Evolutionary conservation across 192 early-diverging fungal species (phyloP), one percentile per base, ranked within the genome.

Genomic region (Podila epigama): DNA sequence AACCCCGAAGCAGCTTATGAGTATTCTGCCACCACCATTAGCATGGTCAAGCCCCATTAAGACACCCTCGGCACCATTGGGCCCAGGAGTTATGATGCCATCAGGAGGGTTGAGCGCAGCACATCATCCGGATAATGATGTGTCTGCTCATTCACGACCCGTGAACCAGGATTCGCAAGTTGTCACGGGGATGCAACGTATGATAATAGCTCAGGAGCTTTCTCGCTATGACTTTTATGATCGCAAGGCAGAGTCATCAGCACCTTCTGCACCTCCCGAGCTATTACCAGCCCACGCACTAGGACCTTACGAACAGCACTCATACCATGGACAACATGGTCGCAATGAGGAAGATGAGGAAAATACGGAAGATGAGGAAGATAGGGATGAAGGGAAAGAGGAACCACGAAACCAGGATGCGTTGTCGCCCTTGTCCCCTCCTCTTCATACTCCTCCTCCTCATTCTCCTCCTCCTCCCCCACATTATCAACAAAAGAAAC

Each of bases 181-280:
- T n/a, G n/a, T n/a, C n/a, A n/a, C n/a, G n/a, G n/a, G n/a, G n/a
- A n/a, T n/a, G n/a, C n/a, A n/a, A n/a, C n/a, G n/a, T n/a, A n/a
- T n/a, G 15, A 20, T 8, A 4, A 48, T 5, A 22, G 44, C n/a
- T 16, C 44, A 25, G 36, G 68, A 75, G 16, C 39, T 75, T 6
- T 40, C 27, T n/a, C 36, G 51, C 37, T 75, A 66, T 33, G 55
- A 75, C 51, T 66, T 66, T 44, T 61, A 58, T 7, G 70, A 75
- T 25, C 41, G 70, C 22, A 75, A 66, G 34, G 44, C 63, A 5
- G 18, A 41, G 6, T 63, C 60, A 5, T 61, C 70, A 10, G 70
- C 51, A 39, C 70, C 70, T 6, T 66, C 70, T 0, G 70, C 70
- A n/a, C 69, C 69, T 40, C 63, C 58, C 9, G 61, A n/a, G n/a